Evolutionary conservation across 805 yeast genomes (phyloP).

Genomic region (Candida tallmaniae): DNA sequence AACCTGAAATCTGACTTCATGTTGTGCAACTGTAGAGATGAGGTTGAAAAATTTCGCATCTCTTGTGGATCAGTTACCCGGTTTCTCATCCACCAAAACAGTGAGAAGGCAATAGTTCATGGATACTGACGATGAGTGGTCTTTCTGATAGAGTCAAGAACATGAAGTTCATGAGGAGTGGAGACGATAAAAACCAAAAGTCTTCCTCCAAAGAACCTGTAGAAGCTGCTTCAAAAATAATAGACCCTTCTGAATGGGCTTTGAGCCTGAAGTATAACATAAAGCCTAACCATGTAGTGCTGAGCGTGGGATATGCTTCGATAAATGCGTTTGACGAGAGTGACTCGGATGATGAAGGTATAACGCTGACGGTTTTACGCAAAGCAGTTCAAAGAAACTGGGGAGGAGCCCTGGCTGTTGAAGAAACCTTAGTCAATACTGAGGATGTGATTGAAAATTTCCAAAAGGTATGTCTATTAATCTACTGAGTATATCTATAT

Average conservation of each 20-base stretch:
- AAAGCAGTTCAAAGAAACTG: slow-evolving; percentile 5
- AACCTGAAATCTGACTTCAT: slow-evolving; percentile 91
- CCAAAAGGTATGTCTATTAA: slow-evolving; percentile 3
- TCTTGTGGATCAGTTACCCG: slow-evolving; percentile 6
- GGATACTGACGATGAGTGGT: slow-evolving; percentile 20
- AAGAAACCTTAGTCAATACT: slow-evolving; percentile 2
- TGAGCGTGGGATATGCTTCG: slow-evolving; percentile 39
- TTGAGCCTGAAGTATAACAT: slow-evolving; percentile 30
- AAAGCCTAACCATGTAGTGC: slow-evolving; percentile 17
- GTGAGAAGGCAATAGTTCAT: not conserved
- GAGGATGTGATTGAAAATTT: slow-evolving; percentile 1
- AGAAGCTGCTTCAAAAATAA: slow-evolving; percentile 34
- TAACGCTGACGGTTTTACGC: not conserved
- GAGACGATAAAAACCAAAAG: slow-evolving; percentile 23
- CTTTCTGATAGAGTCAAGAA: slow-evolving; percentile 69
- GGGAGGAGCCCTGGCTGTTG: slow-evolving; percentile 5
- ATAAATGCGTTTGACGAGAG: slow-evolving; percentile 22
- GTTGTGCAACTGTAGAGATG: slow-evolving; percentile 9
- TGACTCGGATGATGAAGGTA: slow-evolving; percentile 14
- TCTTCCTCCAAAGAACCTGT: not conserved
- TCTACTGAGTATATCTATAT: not conserved
- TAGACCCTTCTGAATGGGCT: slow-evolving; percentile 52
- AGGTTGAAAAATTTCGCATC: slow-evolving; percentile 5
- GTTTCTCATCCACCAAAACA: not conserved
- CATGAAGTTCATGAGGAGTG: slow-evolving; percentile 64